Evolutionary conservation across 1,139 yeast genomes (phyloP).

Genomic region (Blastobotrys indianensis): DNA sequence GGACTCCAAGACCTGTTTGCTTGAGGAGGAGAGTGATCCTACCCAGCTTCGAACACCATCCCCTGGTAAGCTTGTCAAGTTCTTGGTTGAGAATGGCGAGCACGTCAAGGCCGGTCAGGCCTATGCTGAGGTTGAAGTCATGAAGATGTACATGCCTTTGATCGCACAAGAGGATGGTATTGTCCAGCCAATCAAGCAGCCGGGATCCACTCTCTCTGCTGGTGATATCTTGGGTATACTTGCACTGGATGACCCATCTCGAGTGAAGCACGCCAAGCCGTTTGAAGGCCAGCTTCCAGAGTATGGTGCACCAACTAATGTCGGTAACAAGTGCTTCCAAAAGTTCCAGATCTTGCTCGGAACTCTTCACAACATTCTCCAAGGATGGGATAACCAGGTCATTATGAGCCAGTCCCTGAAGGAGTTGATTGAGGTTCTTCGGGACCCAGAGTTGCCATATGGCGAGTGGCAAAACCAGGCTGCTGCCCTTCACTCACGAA

Average conservation of each 20-base stretch:
- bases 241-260: constrained; percentile 92
- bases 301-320: constrained; percentile 72
- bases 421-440: constrained; percentile 63
- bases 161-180: constrained; percentile 90
- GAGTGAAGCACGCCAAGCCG: constrained; percentile 94
- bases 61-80: constrained; percentile 95
- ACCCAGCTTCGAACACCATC: constrained; percentile 98
- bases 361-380: constrained; percentile 69
- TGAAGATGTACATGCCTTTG: constrained; percentile 78
- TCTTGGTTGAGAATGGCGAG: constrained; percentile 91
- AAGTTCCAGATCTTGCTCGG: constrained; percentile 54
- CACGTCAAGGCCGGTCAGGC: constrained; percentile 89
- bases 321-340: constrained; percentile 81
- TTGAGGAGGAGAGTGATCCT: constrained; percentile 95
- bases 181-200: constrained; percentile 90
- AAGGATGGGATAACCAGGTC: constrained; percentile 93
- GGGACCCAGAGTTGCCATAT: constrained; percentile 78
- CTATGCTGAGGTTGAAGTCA: constrained; percentile 96
- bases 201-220: constrained; percentile 94
- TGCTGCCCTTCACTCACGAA: constrained; percentile 87
- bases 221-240: constrained; percentile 96
- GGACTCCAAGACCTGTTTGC: constrained; percentile 86
- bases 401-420: constrained; percentile 79
- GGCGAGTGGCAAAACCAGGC: constrained; percentile 85
- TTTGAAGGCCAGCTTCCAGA: constrained; percentile 92